Conservation (phyloP, 2,329 filamentous ascomycete genomes). For the Tolypocladium album region DNA sequence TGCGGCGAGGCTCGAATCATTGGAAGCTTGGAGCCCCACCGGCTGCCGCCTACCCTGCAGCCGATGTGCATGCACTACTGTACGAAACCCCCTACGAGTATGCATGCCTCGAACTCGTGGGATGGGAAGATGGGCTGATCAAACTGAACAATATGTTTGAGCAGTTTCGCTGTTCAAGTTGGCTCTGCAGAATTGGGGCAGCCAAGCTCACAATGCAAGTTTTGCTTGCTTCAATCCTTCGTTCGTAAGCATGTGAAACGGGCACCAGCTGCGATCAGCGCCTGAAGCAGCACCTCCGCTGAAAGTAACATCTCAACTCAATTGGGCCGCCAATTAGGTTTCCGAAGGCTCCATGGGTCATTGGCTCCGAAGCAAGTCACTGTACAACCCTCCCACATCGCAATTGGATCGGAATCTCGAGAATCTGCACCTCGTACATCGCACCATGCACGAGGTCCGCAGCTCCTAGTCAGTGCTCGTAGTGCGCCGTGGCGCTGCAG, state of each 20-base stretch:
- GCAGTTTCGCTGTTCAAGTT: not conserved
- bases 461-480: not conserved
- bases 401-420: not conserved
- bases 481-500: not conserved
- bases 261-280: no score
- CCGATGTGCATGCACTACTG: no score
- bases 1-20: not conserved
- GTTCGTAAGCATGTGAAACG: no score
- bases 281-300: no score
- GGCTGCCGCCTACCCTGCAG: not conserved
- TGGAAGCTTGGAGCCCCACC: not conserved
- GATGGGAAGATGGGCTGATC: not conserved
- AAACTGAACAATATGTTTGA: not conserved
- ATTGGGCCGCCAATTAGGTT: no score
- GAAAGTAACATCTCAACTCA: no score
- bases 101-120: no score
- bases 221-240: not conserved
- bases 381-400: no score
- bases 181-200: not conserved
- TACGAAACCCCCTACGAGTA: no score
- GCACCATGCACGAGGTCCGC: not conserved
- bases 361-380: not conserved
- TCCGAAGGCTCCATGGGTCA: not conserved
- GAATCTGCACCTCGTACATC: not conserved
- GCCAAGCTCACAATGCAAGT: not conserved